Evolutionary conservation across 441 rosid species (phyloP).

Genomic region (Francoa sonchifolia): DNA sequence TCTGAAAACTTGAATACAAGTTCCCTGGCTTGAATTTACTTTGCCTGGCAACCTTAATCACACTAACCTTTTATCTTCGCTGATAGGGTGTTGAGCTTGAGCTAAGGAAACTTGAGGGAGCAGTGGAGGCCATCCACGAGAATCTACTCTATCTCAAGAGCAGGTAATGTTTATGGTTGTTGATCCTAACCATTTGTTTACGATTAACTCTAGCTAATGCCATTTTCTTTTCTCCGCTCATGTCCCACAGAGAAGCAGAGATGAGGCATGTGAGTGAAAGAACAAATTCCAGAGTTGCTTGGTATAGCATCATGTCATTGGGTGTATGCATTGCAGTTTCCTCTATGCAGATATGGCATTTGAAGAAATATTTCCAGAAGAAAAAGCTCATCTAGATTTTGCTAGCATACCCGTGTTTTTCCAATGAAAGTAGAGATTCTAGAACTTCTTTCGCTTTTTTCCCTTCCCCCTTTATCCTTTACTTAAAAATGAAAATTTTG

Average conservation of each 20-base stretch:
- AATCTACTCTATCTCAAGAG: constrained; percentile 42
- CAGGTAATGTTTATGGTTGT: constrained; percentile 27
- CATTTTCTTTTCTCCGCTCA: too few species aligned
- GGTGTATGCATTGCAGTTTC: constrained; percentile 58
- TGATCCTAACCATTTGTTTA: background rate
- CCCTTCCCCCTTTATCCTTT: constrained; percentile 4
- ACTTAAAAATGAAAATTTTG: constrained; percentile 12
- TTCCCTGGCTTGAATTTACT: too few species aligned
- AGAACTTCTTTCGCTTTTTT: constrained; percentile 6
- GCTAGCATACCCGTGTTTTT: constrained; percentile 3
- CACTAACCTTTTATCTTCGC: too few species aligned
- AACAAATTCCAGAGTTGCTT: constrained; percentile 56
- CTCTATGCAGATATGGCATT: constrained; percentile 49
- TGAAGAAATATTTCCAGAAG: constrained; percentile 69
- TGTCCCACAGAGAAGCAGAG: constrained; percentile 55
- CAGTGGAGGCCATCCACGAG: constrained; percentile 69
- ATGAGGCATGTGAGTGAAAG: constrained; percentile 55
- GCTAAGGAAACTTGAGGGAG: constrained; percentile 75
- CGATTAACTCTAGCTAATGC: too few species aligned
- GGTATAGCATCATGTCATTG: constrained; percentile 64
- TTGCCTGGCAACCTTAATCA: too few species aligned
- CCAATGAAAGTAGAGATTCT: constrained; percentile 10
- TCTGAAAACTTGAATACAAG: too few species aligned
- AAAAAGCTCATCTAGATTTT: constrained; percentile 60
- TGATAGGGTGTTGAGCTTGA: constrained; percentile 89